Conservation (phyloP, 306 rosid genomes). For the Lotus japonicus region DNA sequence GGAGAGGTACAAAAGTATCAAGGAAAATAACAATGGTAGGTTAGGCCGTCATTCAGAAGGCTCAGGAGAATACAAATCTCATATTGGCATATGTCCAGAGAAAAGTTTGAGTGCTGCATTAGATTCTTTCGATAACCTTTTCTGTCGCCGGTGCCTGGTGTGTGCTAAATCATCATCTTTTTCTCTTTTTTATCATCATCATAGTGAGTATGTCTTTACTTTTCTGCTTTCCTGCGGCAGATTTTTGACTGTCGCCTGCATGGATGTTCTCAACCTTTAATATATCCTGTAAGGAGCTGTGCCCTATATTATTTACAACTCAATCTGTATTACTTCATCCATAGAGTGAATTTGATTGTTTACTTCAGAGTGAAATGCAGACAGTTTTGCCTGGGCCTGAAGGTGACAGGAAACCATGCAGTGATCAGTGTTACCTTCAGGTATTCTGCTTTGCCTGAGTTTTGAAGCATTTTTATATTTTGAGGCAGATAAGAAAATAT, state of each 20-base stretch:
- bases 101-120: constrained; percentile 75
- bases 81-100: constrained; percentile 51
- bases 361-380: constrained; percentile 68
- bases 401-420: constrained; percentile 67
- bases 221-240: constrained; percentile 53
- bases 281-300: constrained; percentile 67
- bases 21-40: constrained; percentile 42
- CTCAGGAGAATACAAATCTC: constrained; percentile 35
- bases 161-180: constrained; percentile 17
- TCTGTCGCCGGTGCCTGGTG: constrained; percentile 96
- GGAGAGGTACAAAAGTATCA: constrained; percentile 66
- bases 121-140: constrained; percentile 96
- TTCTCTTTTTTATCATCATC: constrained; percentile 12
- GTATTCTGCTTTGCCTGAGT: constrained; percentile 36
- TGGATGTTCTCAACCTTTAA: constrained; percentile 79
- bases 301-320: constrained; percentile 1
- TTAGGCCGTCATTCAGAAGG: constrained; percentile 33
- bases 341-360: constrained; percentile 30
- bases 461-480: constrained; percentile 6
- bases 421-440: constrained; percentile 81
- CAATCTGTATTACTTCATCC: constrained; percentile 12
- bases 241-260: constrained; percentile 88
- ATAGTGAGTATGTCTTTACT: constrained; percentile 15
- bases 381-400: constrained; percentile 67
- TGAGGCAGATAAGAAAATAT: not conserved